Base-by-base conservation (phyloP, 2,329 filamentous ascomycete species). In the Aspergillus ustus region DNA sequence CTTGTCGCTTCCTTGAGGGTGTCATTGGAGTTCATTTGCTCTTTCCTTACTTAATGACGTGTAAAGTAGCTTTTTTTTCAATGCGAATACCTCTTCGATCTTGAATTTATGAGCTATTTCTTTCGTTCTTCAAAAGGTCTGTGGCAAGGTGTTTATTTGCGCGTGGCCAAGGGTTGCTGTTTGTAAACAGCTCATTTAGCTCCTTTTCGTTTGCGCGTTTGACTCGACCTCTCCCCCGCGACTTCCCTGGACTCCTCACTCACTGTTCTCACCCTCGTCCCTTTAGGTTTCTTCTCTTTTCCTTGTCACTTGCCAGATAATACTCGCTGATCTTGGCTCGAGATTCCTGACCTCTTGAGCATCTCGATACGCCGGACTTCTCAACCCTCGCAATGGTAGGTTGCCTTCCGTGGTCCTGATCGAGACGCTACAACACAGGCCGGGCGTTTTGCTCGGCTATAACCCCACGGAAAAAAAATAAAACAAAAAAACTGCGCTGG, bases 41-140 rank as follows among this genome's bases (percentile, higher is more conserved):
- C n/a, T 20, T 28, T 59, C 22, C 19, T 31, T n/a, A 46, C 37
- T 57, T 20, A 22, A 57, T 56, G 52, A 57, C 48, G 34, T 40
- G 34, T 40, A 40, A 40, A 40, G 34, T 40, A 40, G 34, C 11
- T 40, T 40, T 25, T 25, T 25, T 25, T 40, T 13, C 34, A 40
- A 40, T 40, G 34, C 34, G 34, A 40, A 40, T 40, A 40, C 34
- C 34, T 40, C 15, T 40, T 17, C 34, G 34, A 15, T 40, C 15
- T 40, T 15, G 11, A 40, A 15, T 40, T 13, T 13, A 37, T 13
- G 34, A 13, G 34, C 34, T 40, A 11, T 40, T 40, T 13, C 13
- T 40, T 40, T 40, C 34, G 9, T 15, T 13, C 34, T 40, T 40
- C 15, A 11, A 5, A 40, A 4, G 34, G 5, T 13, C 34, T 40